Evolutionary conservation across 305 asterid species (phyloP).

Genomic region (Fraxinus latifolia): DNA sequence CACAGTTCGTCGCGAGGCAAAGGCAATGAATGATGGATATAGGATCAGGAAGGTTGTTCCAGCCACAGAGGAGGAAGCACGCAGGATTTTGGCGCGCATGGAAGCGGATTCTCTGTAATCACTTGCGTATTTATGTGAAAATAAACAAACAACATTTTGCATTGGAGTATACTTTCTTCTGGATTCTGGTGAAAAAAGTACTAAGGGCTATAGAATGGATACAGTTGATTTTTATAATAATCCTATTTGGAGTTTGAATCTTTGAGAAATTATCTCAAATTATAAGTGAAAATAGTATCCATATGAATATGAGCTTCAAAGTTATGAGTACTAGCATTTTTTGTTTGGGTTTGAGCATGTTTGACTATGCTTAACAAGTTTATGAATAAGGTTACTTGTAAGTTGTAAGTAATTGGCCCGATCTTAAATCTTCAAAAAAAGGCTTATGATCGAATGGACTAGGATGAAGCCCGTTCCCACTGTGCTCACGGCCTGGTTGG

Average conservation of each 20-base stretch:
- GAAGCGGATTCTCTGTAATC: slow-evolving; percentile 62
- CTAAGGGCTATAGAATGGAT: background rate
- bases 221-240: background rate
- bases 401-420: background rate
- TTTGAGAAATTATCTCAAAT: background rate
- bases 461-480: no score
- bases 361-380: background rate
- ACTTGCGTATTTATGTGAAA: background rate
- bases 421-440: background rate
- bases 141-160: background rate
- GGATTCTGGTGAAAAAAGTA: background rate
- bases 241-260: background rate
- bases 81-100: slow-evolving; percentile 68
- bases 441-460: no score
- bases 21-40: slow-evolving; percentile 56
- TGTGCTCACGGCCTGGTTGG: no score
- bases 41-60: slow-evolving; percentile 93
- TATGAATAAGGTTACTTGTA: background rate
- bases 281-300: background rate
- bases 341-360: background rate
- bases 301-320: background rate
- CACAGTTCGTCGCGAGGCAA: slow-evolving; percentile 83
- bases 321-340: background rate
- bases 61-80: slow-evolving; percentile 92
- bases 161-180: background rate